These are phyloP conservation scores for Entomortierella beljakovae DNA, from an alignment of 192 early-diverging fungal genomes.

Conservation along the genomic window DNA sequence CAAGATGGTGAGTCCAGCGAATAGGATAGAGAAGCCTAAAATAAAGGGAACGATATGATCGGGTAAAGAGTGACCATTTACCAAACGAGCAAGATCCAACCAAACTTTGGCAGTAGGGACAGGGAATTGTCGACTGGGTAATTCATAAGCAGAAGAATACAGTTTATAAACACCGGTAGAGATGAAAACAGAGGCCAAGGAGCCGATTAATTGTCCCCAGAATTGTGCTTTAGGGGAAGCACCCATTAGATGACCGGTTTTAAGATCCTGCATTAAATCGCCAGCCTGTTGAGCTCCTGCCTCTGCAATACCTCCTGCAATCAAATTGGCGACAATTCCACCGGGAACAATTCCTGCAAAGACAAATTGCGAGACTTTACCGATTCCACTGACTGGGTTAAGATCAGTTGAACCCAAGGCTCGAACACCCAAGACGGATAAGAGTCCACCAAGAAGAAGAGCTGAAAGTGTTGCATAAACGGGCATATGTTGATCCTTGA, in stretches of 20 bases:
- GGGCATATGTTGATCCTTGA: constrained; percentile 68
- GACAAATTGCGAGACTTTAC: constrained; percentile 86
- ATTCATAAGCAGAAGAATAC: constrained; percentile 76
- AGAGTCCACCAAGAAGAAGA: constrained; percentile 75
- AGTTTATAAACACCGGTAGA: constrained; percentile 77
- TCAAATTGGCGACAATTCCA: constrained; percentile 77
- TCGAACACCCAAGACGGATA: constrained; percentile 85
- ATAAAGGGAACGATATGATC: constrained; percentile 72
- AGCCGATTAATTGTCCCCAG: constrained; percentile 84
- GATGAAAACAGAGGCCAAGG: constrained; percentile 76
- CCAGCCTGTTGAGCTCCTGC: constrained; percentile 63
- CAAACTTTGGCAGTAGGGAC: constrained; percentile 82
- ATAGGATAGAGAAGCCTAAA: constrained; percentile 64
- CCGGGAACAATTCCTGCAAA: constrained; percentile 84
- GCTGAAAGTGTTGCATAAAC: constrained; percentile 75
- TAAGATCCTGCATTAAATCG: constrained; percentile 82
- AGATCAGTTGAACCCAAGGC: constrained; percentile 86
- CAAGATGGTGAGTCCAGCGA: constrained; percentile 59
- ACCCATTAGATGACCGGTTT: constrained; percentile 86
- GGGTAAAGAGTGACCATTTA: constrained; percentile 80
- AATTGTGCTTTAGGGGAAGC: constrained; percentile 90
- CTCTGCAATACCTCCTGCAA: constrained; percentile 84
- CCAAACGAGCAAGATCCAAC: constrained; percentile 81
- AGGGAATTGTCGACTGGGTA: constrained; percentile 76
- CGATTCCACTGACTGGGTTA: constrained; percentile 86